These are phyloP conservation scores for Mucor mucedo DNA, from an alignment of 371 early-diverging fungal genomes.

Conservation along the genomic window DNA sequence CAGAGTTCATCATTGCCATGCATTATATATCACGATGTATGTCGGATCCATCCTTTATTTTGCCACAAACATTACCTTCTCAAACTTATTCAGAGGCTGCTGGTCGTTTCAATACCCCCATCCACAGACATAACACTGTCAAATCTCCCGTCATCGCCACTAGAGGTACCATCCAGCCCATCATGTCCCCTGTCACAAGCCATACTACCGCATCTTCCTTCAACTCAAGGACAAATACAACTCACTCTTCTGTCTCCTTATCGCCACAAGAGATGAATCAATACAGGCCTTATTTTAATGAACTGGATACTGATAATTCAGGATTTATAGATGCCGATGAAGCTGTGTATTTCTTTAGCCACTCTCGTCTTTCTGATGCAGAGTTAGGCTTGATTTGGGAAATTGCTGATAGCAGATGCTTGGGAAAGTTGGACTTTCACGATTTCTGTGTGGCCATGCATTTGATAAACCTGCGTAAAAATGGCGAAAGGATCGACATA, in stretches of 20 bases:
- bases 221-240: neutral
- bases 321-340: constrained; percentile 14
- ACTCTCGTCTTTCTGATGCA: constrained; percentile 65
- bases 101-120: constrained; percentile 18
- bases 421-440: constrained; percentile 20
- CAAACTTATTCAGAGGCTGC: constrained; percentile 52
- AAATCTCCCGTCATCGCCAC: neutral
- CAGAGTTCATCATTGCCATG: constrained; percentile 77
- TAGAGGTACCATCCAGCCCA: neutral
- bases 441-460: constrained; percentile 30
- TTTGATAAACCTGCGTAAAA: constrained; percentile 19
- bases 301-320: constrained; percentile 11
- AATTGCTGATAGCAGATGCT: constrained; percentile 18
- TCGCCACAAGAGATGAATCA: constrained; percentile 7
- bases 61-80: constrained; percentile 55
- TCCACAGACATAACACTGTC: neutral
- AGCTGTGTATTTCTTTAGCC: constrained; percentile 68
- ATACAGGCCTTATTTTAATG: constrained; percentile 14
- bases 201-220: neutral
- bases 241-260: neutral
- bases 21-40: constrained; percentile 66
- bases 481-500: constrained; percentile 16
- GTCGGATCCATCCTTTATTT: constrained; percentile 50
- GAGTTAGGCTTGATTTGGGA: constrained; percentile 57
- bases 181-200: constrained; percentile 6